Evolutionary conservation across 1,139 yeast genomes (phyloP), one percentile per base, ranked within the genome.

Genomic region (Blastobotrys ciferrii): DNA sequence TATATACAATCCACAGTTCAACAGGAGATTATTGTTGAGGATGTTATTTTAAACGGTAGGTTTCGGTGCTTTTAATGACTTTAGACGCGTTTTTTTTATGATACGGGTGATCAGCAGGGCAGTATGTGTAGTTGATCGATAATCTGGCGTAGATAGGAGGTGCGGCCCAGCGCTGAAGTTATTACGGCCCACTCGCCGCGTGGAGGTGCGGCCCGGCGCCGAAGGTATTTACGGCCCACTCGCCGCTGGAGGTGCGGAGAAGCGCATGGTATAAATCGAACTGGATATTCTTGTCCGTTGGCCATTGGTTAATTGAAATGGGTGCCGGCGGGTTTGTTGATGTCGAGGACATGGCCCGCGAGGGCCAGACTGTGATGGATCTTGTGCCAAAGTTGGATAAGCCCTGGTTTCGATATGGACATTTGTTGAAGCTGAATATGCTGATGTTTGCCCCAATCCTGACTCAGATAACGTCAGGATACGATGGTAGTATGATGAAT

Each of bases 401-500:
- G 47, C 53, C 62, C 5, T 70, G 74, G 74, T 58, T 52, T 51
- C 55, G 54, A 18, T 67, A 68, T 35, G 62, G 69, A 12, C 73
- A 75, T 51, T 60, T 77, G 43, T 53, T 67, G 6, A 52, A 55
- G 32, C 66, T 77, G 50, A 72, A 73, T 52, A 46, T 65, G 28
- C 55, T 69, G 15, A 58, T 77, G 13, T 61, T 75, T 17, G 58
- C 73, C 35, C 67, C 75, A 32, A 67, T 77, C 31, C 60, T 77
- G 32, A 65, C 78, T 12, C 71, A 78, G 17, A 73, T 79, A 32
- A 75, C 72, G 54, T 72, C 70, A 39, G 81, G 82, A 17, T 78
- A 70, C 53, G 82, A 77, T 63, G 77, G 78, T 42, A 72, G 77
- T 3, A 64, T 77, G 66, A 62, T 77, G 62, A 78, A 77, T 54